A percentile compares a stretch with the other conserved stretches of the same genome.
Conservation (phyloP, 345 rosid genomes). For the Hevea brasiliensis region DNA sequence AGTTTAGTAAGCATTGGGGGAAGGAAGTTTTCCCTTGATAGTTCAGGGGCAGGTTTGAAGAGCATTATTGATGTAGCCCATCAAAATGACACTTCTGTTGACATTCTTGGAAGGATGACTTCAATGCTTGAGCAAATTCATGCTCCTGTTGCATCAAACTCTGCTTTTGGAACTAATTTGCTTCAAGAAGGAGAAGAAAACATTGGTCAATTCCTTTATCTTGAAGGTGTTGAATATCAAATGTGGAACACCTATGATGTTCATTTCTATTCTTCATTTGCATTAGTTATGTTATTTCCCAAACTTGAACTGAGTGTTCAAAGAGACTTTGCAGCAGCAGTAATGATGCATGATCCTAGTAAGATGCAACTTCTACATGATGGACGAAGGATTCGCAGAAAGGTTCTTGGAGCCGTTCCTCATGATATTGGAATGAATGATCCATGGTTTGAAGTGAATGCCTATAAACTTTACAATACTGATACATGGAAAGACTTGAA, state of each 20-base stretch:
- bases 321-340: constrained; percentile 90
- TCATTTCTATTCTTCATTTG: constrained; percentile 90
- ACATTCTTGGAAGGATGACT: constrained; percentile 75
- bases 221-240: constrained; percentile 82
- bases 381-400: constrained; percentile 67
- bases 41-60: constrained; percentile 43
- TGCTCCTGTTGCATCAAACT: constrained; percentile 58
- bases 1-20: constrained; percentile 61
- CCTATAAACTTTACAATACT: constrained; percentile 64
- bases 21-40: constrained; percentile 75
- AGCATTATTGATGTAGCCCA: constrained; percentile 25
- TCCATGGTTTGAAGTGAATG: constrained; percentile 93
- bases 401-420: constrained; percentile 93
- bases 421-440: constrained; percentile 82
- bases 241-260: constrained; percentile 99
- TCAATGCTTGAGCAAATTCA: constrained; percentile 61
- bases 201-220: constrained; percentile 89
- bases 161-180: constrained; percentile 86
- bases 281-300: constrained; percentile 82
- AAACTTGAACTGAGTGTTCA: constrained; percentile 88
- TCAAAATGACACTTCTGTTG: constrained; percentile 49
- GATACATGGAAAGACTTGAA: constrained; percentile 93
- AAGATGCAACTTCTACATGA: constrained; percentile 57
- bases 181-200: constrained; percentile 92
- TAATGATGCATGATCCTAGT: constrained; percentile 85